Conservation (phyloP, 2,329 filamentous ascomycete genomes). For the Achaetomium macrosporum region DNA sequence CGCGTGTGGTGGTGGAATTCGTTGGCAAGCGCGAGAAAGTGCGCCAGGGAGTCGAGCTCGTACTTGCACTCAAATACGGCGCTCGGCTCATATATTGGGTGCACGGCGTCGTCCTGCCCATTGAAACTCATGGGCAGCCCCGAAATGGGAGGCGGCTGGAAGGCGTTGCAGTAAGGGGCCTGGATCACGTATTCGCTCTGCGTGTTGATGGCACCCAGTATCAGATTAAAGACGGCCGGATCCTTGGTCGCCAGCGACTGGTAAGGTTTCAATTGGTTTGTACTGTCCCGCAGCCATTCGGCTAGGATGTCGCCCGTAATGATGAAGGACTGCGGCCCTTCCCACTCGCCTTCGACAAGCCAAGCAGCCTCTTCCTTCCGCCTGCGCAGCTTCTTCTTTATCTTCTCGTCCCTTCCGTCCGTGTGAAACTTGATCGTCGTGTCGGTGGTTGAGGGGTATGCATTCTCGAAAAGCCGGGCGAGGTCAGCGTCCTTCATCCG, state of each 20-base stretch:
- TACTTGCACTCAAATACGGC: slow-evolving; percentile 98
- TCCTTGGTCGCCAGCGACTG: slow-evolving; percentile 80
- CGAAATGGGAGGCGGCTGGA: slow-evolving; percentile 86
- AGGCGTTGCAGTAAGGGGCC: slow-evolving; percentile 96
- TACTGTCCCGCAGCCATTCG: slow-evolving; percentile 87
- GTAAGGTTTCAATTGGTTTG: slow-evolving; percentile 88
- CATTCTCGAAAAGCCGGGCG: slow-evolving; percentile 88
- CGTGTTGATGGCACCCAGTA: slow-evolving; percentile 91
- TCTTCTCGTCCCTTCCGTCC: slow-evolving; percentile 44
- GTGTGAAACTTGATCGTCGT: slow-evolving; percentile 87
- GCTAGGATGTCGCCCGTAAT: slow-evolving; percentile 89
- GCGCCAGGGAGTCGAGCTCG: slow-evolving; percentile 89
- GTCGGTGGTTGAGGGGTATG: slow-evolving; percentile 86
- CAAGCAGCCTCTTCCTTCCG: slow-evolving; percentile 8
- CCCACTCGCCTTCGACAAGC: slow-evolving; percentile 60
- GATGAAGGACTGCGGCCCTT: slow-evolving; percentile 83
- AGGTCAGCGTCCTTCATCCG: slow-evolving; percentile 81
- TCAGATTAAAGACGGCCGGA: slow-evolving; percentile 67
- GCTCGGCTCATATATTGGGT: slow-evolving; percentile 76
- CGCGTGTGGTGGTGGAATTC: slow-evolving; percentile 77
- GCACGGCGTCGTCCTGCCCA: slow-evolving; percentile 76
- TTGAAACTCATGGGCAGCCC: slow-evolving; percentile 66
- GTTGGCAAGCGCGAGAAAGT: slow-evolving; percentile 81
- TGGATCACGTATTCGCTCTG: slow-evolving; percentile 92
- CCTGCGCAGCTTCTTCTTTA: slow-evolving; percentile 32